Conservation (phyloP, 2,329 filamentous ascomycete genomes). For the Venturia effusa region DNA sequence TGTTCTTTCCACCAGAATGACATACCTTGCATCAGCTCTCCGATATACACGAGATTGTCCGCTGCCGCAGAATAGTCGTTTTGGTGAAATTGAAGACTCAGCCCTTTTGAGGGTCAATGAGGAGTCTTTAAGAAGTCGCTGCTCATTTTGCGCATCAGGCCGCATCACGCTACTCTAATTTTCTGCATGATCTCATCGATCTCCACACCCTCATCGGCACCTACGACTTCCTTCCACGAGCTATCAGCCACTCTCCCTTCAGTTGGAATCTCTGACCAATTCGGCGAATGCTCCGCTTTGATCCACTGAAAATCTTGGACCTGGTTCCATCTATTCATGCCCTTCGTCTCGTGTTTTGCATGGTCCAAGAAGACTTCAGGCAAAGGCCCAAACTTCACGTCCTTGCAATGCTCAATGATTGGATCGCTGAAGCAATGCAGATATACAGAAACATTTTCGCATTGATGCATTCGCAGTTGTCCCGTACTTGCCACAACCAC, state of each 20-base stretch:
- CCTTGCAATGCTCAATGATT: slow-evolving; percentile 82
- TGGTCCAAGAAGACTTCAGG: slow-evolving; percentile 40
- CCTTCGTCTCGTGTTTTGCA: not conserved
- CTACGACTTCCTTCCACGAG: slow-evolving; percentile 1
- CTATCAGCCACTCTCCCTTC: slow-evolving; percentile 32
- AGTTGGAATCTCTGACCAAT: slow-evolving; percentile 65
- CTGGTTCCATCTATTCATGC: slow-evolving; percentile 53
- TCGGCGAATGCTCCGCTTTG: slow-evolving; percentile 72
- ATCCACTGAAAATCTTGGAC: slow-evolving; percentile 99
- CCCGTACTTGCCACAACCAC: slow-evolving; percentile 61
- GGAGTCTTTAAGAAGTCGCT: too few relatives aligned
- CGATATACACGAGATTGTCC: too few relatives aligned
- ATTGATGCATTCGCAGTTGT: slow-evolving; percentile 92
- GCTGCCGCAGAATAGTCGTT: too few relatives aligned
- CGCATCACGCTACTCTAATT: too few relatives aligned
- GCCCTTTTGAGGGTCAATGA: too few relatives aligned
- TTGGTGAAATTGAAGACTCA: too few relatives aligned
- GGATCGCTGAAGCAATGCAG: slow-evolving; percentile 71
- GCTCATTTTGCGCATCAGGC: too few relatives aligned
- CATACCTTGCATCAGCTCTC: too few relatives aligned
- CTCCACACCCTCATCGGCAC: not conserved
- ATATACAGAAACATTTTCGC: slow-evolving; percentile 70
- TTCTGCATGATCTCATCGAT: not conserved
- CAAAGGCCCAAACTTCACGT: slow-evolving; percentile 68
- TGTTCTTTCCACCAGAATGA: too few relatives aligned